These are phyloP conservation scores for Lentinula sp. DNA, from an alignment of 768 basidiomycete genomes.

Conservation along the genomic window DNA sequence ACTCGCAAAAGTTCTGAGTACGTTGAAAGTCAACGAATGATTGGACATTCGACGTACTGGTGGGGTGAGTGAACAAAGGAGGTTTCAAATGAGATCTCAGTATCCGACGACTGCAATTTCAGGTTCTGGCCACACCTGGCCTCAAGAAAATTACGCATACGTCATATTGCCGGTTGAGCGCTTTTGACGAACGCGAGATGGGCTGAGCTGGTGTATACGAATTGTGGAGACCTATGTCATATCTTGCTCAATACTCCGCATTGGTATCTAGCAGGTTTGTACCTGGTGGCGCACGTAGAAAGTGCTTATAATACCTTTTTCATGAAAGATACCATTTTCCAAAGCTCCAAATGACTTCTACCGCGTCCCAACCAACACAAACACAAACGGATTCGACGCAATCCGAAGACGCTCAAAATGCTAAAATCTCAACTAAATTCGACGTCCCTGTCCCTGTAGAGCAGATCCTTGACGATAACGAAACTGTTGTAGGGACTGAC, in stretches of 20 bases:
- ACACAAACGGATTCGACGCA: background rate
- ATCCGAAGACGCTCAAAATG: background rate
- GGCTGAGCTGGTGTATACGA: background rate
- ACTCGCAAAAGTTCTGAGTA: constrained; percentile 39
- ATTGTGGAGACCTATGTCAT: background rate
- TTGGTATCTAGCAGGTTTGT: background rate
- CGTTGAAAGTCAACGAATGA: background rate
- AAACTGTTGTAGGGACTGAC: constrained; percentile 2
- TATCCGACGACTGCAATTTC: no score
- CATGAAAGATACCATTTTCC: background rate
- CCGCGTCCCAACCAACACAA: background rate
- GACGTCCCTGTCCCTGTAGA: background rate
- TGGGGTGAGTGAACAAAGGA: background rate
- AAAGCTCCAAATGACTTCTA: background rate
- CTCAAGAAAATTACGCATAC: background rate
- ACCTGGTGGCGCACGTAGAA: background rate
- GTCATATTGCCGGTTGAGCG: background rate
- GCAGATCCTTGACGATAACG: background rate
- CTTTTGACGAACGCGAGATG: background rate
- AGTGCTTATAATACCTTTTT: background rate
- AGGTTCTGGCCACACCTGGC: no score
- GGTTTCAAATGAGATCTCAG: no score
- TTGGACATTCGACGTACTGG: background rate
- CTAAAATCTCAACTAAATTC: background rate
- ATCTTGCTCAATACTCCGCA: background rate